Conservation (phyloP, 2,329 filamentous ascomycete genomes). For the Aspergillus sp. region DNA sequence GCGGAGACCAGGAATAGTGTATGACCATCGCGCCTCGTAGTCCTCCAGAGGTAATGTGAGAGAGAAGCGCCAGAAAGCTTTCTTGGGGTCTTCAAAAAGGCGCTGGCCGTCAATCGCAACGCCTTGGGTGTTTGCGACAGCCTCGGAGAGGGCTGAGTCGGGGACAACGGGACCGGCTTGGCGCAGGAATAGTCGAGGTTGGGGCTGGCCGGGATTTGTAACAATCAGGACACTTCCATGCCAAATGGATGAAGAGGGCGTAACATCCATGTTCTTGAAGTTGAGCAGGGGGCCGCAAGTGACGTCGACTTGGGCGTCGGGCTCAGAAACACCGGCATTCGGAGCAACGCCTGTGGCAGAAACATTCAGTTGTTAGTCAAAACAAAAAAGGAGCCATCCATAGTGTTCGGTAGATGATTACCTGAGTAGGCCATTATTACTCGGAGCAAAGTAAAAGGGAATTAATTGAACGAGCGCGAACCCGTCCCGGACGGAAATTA, state of each 20-base stretch:
- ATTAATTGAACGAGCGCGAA: constrained; percentile 5
- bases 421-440: constrained; percentile 12
- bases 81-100: constrained; percentile 59
- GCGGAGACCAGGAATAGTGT: constrained; percentile 67
- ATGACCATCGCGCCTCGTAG: constrained; percentile 77
- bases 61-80: constrained; percentile 61
- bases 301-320: constrained; percentile 37
- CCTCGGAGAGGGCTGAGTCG: constrained; percentile 19
- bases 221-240: constrained; percentile 84
- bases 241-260: constrained; percentile 55
- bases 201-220: constrained; percentile 67
- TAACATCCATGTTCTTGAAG: constrained; percentile 47
- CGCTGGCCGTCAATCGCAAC: constrained; percentile 50
- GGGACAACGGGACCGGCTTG: constrained; percentile 32
- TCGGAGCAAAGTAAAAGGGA: background rate
- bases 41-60: constrained; percentile 64
- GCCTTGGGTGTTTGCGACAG: constrained; percentile 17
- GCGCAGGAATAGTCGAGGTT: constrained; percentile 57
- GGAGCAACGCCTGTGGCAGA: constrained; percentile 16
- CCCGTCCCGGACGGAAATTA: background rate
- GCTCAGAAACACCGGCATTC: constrained; percentile 23
- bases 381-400: background rate
- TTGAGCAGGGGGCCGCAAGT: constrained; percentile 51
- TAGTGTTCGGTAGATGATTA: background rate
- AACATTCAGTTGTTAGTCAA: background rate